Base-by-base conservation (phyloP, 2,329 filamentous ascomycete species). In the Arthrobotrys pseudoclavata region DNA sequence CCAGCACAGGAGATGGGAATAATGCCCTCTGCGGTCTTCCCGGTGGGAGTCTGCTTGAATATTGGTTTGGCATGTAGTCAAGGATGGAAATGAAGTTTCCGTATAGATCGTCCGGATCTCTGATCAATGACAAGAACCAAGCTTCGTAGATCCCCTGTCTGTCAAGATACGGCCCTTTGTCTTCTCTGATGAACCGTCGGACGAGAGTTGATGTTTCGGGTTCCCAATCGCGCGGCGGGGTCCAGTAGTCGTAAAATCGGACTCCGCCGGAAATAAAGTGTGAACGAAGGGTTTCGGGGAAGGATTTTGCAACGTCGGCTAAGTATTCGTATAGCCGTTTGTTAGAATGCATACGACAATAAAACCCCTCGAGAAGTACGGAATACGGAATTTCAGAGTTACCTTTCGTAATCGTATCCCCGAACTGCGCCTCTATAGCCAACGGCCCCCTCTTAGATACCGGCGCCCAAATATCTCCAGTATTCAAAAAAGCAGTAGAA, bases 351-450 rank as follows among this genome's bases (percentile, higher is more conserved):
- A 18, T 20, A n/a, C 13, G n/a, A n/a, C 24, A 20, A 34, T 18
- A 53, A n/a, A 9, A 53, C 0, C 5, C 5, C 4, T 22, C 29
- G 7, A 31, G 29, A 31, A 10, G 24, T 15, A 12, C n/a, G 12
- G 15, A 10, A 9, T 53, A 15, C 7, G 13, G 29, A 13, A 4
- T 37, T 6, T 37, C 10, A 37, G 2, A 20, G 31, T 42, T 60
- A 60, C 55, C 55, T 60, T 60, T 60, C 2, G 55, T 60, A 42
- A 60, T 20, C 4, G 20, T 26, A 60, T 60, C 55, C 13, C 55
- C 55, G 7, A 60, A 60, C 34, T 60, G 55, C 12, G 55, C 55
- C 6, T 60, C 55, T 15, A 60, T 60, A 60, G 55, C 55, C 55
- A 60, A 13, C 1, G 55, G 55, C 4, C 55, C 55, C 55, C 55